phyloP scores from a whole-genome alignment of 2,329 filamentous ascomycete species.

The Trichoderma asperellum region DNA sequence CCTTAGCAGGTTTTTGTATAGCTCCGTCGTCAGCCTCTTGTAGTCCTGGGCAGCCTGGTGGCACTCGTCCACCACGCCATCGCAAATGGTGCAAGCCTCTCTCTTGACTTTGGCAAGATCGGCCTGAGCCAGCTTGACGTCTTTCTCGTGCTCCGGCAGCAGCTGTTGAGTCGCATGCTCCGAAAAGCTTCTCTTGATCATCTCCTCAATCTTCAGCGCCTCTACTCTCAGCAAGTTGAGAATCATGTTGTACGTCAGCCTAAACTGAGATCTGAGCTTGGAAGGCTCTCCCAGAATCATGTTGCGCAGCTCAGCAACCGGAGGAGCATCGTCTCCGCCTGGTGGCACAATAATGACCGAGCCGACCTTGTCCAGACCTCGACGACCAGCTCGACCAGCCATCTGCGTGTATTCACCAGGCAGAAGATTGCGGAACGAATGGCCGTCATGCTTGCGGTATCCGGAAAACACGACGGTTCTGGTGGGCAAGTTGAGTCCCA shows the following conservation, averaged over 20 bases:
- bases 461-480: conserved; percentile 97
- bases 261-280: conserved; percentile 93
- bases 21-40: conserved; percentile 75
- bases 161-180: conserved; percentile 96
- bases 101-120: conserved; percentile 89
- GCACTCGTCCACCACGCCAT: conserved; percentile 76
- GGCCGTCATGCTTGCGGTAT: conserved; percentile 93
- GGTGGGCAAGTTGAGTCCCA: conserved; percentile 95
- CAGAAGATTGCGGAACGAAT: conserved; percentile 85
- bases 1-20: conserved; percentile 75
- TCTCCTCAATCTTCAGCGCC: conserved; percentile 97
- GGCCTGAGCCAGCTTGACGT: conserved; percentile 87
- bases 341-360: conserved; percentile 92
- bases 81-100: conserved; percentile 80
- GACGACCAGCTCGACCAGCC: conserved; percentile 90
- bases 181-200: conserved; percentile 99
- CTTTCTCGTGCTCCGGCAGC: conserved; percentile 92
- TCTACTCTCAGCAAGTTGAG: conserved; percentile 93
- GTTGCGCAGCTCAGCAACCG: conserved; percentile 77
- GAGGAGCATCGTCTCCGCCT: conserved; percentile 82
- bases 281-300: conserved; percentile 97
- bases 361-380: conserved; percentile 89
- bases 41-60: conserved; percentile 83
- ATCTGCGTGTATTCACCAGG: conserved; percentile 99
- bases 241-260: conserved; percentile 99